These are phyloP conservation scores for Sporisorium sorghi DNA, from an alignment of 1,284 basidiomycete species.

Conservation along the genomic window DNA sequence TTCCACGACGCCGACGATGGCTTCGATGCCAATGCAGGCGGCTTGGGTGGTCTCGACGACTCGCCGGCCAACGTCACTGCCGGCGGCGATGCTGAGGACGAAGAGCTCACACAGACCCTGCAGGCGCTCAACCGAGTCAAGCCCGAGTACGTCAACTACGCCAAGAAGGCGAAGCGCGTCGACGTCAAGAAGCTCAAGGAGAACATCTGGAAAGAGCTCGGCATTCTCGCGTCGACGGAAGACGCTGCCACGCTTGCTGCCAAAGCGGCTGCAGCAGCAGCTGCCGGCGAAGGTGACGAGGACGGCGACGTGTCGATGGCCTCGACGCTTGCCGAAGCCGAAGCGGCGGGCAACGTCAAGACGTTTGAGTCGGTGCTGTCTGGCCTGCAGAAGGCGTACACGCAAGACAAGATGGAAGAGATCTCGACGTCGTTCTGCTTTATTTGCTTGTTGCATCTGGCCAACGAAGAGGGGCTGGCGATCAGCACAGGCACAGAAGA, in stretches of 20 bases:
- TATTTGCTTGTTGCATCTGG: slow-evolving; percentile 93
- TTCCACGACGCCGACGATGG: slow-evolving; percentile 91
- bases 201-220: slow-evolving; percentile 93
- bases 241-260: slow-evolving; percentile 25
- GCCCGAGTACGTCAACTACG: slow-evolving; percentile 92
- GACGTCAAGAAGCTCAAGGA: slow-evolving; percentile 97
- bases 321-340: slow-evolving; percentile 9
- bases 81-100: slow-evolving; percentile 75
- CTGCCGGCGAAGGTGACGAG: slow-evolving; percentile 22
- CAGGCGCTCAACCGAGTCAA: slow-evolving; percentile 80
- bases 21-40: slow-evolving; percentile 46
- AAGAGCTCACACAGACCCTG: slow-evolving; percentile 85
- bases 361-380: slow-evolving; percentile 84
- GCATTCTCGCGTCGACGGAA: slow-evolving; percentile 36
- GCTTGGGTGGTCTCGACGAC: slow-evolving; percentile 35
- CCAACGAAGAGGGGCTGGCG: slow-evolving; percentile 88
- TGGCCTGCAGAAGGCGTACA: slow-evolving; percentile 83
- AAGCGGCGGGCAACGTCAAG: slow-evolving; percentile 28
- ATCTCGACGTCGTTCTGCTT: slow-evolving; percentile 99
- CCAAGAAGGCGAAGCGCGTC: slow-evolving; percentile 94
- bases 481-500: slow-evolving; percentile 55
- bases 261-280: slow-evolving; percentile 19
- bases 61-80: slow-evolving; percentile 60
- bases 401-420: slow-evolving; percentile 92
- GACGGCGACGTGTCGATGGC: slow-evolving; percentile 31